Conservation (phyloP, 2,329 filamentous ascomycete species). For the Blastomyces emzantsi region DNA sequence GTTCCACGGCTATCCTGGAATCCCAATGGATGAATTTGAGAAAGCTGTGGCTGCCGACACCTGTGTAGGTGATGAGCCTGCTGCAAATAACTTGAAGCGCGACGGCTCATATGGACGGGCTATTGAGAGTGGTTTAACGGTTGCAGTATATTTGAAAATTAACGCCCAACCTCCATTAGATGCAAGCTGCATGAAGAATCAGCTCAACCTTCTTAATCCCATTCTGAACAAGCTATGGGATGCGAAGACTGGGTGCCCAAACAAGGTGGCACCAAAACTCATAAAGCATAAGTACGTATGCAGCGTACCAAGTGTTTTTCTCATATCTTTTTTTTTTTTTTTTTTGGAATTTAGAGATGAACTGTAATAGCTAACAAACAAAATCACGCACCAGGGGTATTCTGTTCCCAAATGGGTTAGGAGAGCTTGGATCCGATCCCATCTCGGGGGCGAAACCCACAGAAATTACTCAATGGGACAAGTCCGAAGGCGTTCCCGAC, state of each 20-base stretch:
- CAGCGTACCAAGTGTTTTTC: not conserved
- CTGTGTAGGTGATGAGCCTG: not conserved
- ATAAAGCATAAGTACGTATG: not conserved
- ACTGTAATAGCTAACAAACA: not conserved
- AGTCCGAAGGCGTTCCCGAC: not conserved
- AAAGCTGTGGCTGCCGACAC: not conserved
- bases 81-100: not conserved
- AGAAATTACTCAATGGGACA: not conserved
- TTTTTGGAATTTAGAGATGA: not conserved
- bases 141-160: not conserved
- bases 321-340: not conserved
- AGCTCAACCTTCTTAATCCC: not conserved
- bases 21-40: not conserved
- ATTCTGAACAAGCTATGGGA: constrained; percentile 1
- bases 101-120: not conserved
- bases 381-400: not conserved
- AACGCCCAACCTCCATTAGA: not conserved
- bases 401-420: not conserved
- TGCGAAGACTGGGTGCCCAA: not conserved
- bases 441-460: not conserved
- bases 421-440: not conserved
- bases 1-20: not conserved
- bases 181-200: constrained; percentile 1
- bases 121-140: not conserved
- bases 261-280: not conserved